Conservation (phyloP, 1,284 basidiomycete species). For the Apiotrichum brassicae region DNA sequence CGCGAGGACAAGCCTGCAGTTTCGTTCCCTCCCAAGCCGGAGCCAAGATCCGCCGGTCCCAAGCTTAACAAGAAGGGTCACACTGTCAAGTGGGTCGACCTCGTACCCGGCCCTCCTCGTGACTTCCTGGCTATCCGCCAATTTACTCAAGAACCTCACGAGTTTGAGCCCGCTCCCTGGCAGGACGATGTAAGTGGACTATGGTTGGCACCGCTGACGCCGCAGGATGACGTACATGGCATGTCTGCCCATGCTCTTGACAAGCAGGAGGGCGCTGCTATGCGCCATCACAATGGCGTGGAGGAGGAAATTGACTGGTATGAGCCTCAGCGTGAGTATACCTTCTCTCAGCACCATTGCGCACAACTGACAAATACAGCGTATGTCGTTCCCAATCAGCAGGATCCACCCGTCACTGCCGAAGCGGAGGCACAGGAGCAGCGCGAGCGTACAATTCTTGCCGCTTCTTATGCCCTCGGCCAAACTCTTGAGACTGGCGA, state of each 20-base stretch:
- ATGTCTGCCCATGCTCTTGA: constrained; percentile 25
- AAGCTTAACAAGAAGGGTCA: constrained; percentile 36
- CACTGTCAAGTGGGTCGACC: constrained; percentile 30
- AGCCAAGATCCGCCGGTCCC: not conserved
- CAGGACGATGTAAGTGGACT: constrained; percentile 10
- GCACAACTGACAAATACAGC: not conserved
- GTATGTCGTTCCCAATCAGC: constrained; percentile 1
- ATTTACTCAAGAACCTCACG: constrained; percentile 29
- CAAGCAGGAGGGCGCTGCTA: constrained; percentile 29
- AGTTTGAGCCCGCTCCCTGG: constrained; percentile 31
- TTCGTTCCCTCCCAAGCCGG: not conserved
- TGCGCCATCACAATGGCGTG: constrained; percentile 20
- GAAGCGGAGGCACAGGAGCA: constrained; percentile 28
- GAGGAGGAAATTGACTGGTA: constrained; percentile 35
- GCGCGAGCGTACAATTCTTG: constrained; percentile 29
- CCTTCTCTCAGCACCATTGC: not conserved
- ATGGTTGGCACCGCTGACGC: not conserved
- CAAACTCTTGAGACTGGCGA: constrained; percentile 15
- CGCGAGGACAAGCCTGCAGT: not conserved
- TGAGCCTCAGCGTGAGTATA: constrained; percentile 18
- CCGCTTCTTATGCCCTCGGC: constrained; percentile 19
- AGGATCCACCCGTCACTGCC: constrained; percentile 1
- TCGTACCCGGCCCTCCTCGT: constrained; percentile 15
- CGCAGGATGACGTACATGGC: constrained; percentile 23
- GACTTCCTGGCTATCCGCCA: constrained; percentile 20